Evolutionary conservation across 2,329 filamentous ascomycete species (phyloP).

Genomic region (Dendrostoma leiphaemia): DNA sequence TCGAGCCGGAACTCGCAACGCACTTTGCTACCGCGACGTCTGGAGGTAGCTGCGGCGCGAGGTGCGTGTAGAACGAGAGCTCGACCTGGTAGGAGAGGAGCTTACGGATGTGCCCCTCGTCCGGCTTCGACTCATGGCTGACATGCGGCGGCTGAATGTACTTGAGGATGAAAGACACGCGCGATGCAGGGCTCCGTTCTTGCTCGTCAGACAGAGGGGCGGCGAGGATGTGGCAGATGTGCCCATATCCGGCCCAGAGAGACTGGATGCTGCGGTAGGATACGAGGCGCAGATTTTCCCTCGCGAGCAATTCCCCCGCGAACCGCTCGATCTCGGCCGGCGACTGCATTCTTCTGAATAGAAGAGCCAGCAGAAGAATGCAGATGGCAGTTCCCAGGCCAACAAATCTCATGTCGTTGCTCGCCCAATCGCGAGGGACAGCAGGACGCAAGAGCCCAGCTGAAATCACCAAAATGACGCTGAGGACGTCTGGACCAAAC

Average conservation of each 20-base stretch:
- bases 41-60: slow-evolving; percentile 48
- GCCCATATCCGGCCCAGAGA: slow-evolving; percentile 51
- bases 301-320: slow-evolving; percentile 5
- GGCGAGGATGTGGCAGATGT: slow-evolving; percentile 55
- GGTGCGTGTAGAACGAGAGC: slow-evolving; percentile 60
- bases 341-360: slow-evolving; percentile 1
- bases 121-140: slow-evolving; percentile 26
- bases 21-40: slow-evolving; percentile 49
- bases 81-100: slow-evolving; percentile 67
- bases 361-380: not conserved
- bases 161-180: slow-evolving; percentile 53
- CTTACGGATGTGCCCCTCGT: slow-evolving; percentile 65
- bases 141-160: slow-evolving; percentile 52
- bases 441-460: too few relatives aligned
- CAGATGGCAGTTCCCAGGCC: not conserved
- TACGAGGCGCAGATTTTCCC: slow-evolving; percentile 25
- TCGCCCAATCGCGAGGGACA: too few relatives aligned
- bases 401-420: not conserved
- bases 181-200: slow-evolving; percentile 2
- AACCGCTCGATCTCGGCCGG: slow-evolving; percentile 7
- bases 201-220: slow-evolving; percentile 23
- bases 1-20: slow-evolving; percentile 40
- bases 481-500: too few relatives aligned
- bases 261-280: slow-evolving; percentile 39
- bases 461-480: too few relatives aligned